A percentile compares a stretch with the other conserved stretches of the same genome.
phyloP scores from a whole-genome alignment of 75 land plant species.

The Ceratopteris richardii region DNA sequence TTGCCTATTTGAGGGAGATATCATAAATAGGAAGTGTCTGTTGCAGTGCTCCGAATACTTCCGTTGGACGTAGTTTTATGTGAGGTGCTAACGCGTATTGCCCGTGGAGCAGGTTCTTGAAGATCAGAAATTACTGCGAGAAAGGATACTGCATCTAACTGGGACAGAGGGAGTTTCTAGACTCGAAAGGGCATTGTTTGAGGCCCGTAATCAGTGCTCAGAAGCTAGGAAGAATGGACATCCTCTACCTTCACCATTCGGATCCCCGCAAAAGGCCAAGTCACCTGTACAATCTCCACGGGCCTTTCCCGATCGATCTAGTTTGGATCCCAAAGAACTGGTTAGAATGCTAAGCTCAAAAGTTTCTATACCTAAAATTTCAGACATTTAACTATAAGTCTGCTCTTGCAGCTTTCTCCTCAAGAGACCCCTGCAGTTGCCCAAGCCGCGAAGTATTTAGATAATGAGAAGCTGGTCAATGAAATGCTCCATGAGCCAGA shows the following conservation, averaged over 20 bases:
- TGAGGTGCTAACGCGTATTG: no score
- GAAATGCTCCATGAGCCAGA: constrained; percentile 63
- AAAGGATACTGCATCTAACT: constrained; percentile 69
- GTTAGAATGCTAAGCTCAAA: constrained; percentile 4
- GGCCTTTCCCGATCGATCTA: constrained; percentile 4
- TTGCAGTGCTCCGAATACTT: no score
- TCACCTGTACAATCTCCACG: constrained; percentile 24
- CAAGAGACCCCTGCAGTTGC: no score
- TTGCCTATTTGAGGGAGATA: no score
- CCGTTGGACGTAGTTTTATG: no score
- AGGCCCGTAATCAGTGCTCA: constrained; percentile 58
- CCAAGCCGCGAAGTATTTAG: constrained; percentile 18
- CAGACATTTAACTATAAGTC: no score
- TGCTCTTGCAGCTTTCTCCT: no score
- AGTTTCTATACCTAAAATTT: no score
- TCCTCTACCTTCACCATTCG: constrained; percentile 39
- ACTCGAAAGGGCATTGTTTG: constrained; percentile 70
- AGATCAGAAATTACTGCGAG: constrained; percentile 79
- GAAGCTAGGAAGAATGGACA: constrained; percentile 54
- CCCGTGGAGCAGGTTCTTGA: constrained; percentile 69
- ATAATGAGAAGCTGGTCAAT: constrained; percentile 80
- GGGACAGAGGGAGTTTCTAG: constrained; percentile 71
- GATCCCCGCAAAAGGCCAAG: constrained; percentile 19
- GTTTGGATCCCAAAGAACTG: constrained; percentile 10
- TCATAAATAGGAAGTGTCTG: no score